Percentiles rank a stretch among this genome's conserved stretches.
Conservation (phyloP, 306 rosid genomes). For the Calophaca sinica region DNA sequence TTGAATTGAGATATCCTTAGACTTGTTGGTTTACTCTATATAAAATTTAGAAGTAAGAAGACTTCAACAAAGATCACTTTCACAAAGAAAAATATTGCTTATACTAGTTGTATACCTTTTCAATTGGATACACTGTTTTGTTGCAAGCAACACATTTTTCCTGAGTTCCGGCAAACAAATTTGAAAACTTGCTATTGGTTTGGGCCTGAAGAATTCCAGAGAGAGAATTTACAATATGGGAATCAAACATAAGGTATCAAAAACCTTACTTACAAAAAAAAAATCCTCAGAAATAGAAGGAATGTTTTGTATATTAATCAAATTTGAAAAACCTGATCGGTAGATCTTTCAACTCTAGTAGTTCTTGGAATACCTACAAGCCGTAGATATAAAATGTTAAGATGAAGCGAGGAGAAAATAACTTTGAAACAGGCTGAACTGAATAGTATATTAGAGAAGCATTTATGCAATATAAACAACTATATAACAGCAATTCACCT, state of each 20-base stretch:
- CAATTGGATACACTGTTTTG: too few species aligned
- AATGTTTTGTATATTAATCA: slow-evolving; percentile 2
- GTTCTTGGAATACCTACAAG: slow-evolving; percentile 64
- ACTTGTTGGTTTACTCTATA: too few species aligned
- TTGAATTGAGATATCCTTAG: too few species aligned
- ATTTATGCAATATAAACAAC: not conserved
- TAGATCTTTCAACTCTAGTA: slow-evolving; percentile 60
- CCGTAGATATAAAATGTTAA: not conserved
- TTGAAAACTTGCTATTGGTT: not conserved
- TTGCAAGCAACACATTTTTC: too few species aligned
- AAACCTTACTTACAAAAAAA: slow-evolving; percentile 10
- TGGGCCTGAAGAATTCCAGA: slow-evolving; percentile 55
- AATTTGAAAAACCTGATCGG: slow-evolving; percentile 56
- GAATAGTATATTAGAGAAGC: not conserved
- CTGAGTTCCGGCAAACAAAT: too few species aligned
- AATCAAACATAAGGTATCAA: slow-evolving; percentile 12
- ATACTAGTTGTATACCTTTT: too few species aligned
- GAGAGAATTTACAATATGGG: not conserved
- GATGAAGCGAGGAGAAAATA: slow-evolving; percentile 16
- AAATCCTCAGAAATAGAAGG: slow-evolving; percentile 10
- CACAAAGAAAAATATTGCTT: too few species aligned
- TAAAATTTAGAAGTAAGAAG: too few species aligned
- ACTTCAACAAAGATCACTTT: too few species aligned
- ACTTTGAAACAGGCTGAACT: not conserved
- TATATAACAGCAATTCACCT: slow-evolving; percentile 50